Percentiles rank a stretch among this genome's conserved stretches.
Conservation (phyloP, 805 yeast species). For the Kodamaea neixiangensis region DNA sequence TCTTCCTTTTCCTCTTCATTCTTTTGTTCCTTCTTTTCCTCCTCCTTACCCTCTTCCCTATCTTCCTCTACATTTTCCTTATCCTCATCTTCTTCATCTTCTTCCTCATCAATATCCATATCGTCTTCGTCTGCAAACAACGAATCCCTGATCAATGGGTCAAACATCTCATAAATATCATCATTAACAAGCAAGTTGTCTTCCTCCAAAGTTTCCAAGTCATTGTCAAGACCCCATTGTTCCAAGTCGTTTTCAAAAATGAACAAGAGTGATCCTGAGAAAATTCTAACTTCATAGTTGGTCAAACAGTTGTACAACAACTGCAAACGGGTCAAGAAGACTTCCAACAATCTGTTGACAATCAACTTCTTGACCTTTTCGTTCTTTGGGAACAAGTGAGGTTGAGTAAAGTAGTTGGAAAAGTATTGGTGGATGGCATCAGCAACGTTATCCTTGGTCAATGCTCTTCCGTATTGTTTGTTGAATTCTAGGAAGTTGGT, state of each 20-base stretch:
- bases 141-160: conserved; percentile 27
- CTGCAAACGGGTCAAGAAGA: conserved; percentile 61
- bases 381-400: conserved; percentile 6
- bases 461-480: conserved; percentile 69
- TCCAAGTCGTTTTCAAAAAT: conserved; percentile 67
- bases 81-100: conserved; percentile 1
- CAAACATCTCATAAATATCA: conserved; percentile 18
- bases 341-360: conserved; percentile 34
- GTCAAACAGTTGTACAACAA: conserved; percentile 64
- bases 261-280: conserved; percentile 73
- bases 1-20: conserved; percentile 20
- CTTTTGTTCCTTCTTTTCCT: conserved; percentile 27
- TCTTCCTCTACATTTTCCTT: conserved; percentile 14
- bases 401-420: conserved; percentile 15
- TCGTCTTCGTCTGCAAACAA: conserved; percentile 19
- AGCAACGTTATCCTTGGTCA: conserved; percentile 45
- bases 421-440: conserved; percentile 52
- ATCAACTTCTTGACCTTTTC: conserved; percentile 28
- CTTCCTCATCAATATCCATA: conserved; percentile 20
- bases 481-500: conserved; percentile 52
- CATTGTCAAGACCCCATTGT: conserved; percentile 46
- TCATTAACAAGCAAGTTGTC: conserved; percentile 16
- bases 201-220: conserved; percentile 5
- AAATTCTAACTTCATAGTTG: conserved; percentile 61
- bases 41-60: conserved; percentile 21